A percentile compares a stretch with the other conserved stretches of the same genome.
Evolutionary conservation across 2,329 filamentous ascomycete genomes (phyloP).

Genomic region (Aspergillus sp.): DNA sequence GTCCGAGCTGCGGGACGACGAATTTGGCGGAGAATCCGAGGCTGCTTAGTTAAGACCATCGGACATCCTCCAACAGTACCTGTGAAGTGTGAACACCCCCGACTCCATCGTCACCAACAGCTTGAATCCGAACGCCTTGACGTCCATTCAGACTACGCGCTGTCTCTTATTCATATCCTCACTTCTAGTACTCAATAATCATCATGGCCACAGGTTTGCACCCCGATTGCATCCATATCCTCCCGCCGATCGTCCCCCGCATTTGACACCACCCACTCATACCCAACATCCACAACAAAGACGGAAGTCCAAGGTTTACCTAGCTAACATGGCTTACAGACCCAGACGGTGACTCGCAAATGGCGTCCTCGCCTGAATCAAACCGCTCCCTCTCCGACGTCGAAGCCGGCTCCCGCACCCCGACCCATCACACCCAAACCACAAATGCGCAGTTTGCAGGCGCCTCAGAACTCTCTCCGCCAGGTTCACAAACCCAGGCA

Average conservation of each 20-base stretch:
- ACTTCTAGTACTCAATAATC: not conserved
- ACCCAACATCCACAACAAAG: not conserved
- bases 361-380: slow-evolving; percentile 50
- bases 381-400: slow-evolving; percentile 36
- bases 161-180: not conserved
- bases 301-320: too few species aligned
- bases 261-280: not conserved
- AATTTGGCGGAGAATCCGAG: slow-evolving; percentile 7
- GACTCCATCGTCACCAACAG: not conserved
- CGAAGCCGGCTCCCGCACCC: slow-evolving; percentile 45
- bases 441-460: slow-evolving; percentile 21
- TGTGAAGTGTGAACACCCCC: not conserved
- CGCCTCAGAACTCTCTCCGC: slow-evolving; percentile 54
- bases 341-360: slow-evolving; percentile 56
- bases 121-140: not conserved
- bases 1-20: not conserved
- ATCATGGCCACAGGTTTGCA: slow-evolving; percentile 25
- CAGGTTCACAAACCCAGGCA: slow-evolving; percentile 48
- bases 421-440: slow-evolving; percentile 32
- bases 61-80: not conserved
- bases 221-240: not conserved
- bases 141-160: not conserved
- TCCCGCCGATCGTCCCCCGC: slow-evolving; percentile 1
- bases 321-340: slow-evolving; percentile 34
- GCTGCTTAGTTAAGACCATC: slow-evolving; percentile 15